Evolutionary conservation across 2,329 filamentous ascomycete genomes (phyloP), one percentile per base, ranked within the genome.

Genomic region (Colletotrichum horii): DNA sequence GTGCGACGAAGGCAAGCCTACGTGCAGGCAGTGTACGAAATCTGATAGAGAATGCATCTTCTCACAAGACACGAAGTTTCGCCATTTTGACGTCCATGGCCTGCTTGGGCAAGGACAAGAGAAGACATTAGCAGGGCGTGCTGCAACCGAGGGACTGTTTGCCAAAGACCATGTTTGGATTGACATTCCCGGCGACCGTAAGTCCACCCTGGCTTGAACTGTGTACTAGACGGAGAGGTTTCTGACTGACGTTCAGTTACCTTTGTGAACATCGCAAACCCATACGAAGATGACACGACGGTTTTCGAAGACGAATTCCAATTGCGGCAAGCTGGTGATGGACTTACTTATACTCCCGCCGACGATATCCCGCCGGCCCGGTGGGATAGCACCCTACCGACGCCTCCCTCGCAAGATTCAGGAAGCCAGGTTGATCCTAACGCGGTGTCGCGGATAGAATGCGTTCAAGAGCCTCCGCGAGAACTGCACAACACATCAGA

Each of bases 1-100:
- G 43, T 82, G 80, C 7, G 78, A 82, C 43, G 79, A 82, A 32
- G 55, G 19, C 1, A 80, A 78, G 5, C 80, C 80, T 0, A 19
- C 73, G 0, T 81, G 80, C 24, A 77, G 79, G 12, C 75, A 74
- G 3, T 81, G 80, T 22, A 30, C 34, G 9, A 79, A 77, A 11
- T 81, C 78, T 2, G 64, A 79, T 2, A 38, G 52, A 61, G 6
- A 70, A 48, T 76, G 74, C 34, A 30, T 58, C 16, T 73, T 69
- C 30, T 67, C 65, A 2, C 55, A 67, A 28, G 58, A 65, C 48
- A 65, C 43, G 4, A 65, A 52, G 34, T 69, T 71, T 32, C 58
- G 69, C 8, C 38, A 71, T 34, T 71, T 66, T 15, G 69, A 58
- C 22, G 38, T 34, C 7, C 55, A 38, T 2, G 22, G 14, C 6